Evolutionary conservation across 495 filamentous ascomycete species (phyloP), one percentile per base, ranked within the genome.

Genomic region (Aspergillus ellipticus): DNA sequence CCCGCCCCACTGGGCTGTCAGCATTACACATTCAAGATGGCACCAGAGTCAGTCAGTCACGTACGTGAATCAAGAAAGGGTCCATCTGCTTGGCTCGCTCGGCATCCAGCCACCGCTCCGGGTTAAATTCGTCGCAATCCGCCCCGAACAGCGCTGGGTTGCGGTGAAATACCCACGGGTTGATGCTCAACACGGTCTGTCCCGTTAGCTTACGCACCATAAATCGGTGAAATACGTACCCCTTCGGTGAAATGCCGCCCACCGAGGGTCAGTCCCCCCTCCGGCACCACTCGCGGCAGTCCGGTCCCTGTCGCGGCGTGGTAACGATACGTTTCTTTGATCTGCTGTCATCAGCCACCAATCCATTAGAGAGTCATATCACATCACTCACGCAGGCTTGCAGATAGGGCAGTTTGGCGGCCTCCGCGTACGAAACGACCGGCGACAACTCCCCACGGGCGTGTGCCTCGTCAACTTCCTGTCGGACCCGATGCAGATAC

Each of bases 271-370:
- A 72, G 51, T 2, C 69, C 70, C 16, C 58, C 64, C 16, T 53
- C 29, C 4, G 70, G 72, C 0, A 57, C 67, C 1, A 73, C 63
- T 4, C 72, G 61, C 0, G 70, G 64, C 19, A 76, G 59, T 6
- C 53, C 55, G 13, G 61, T 50, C 10, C 42, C 49, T 6, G 71
- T 65, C 13, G 65, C 65, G 31, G 66, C 43, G 42, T 69, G 63
- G 60, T 62, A 83, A 5, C 79, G 81, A 26, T 78, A 78, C 16
- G 79, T 74, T 57, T 85, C 83, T 60, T 78, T 74, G 56, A 82
- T 74, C 70, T 73, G 16, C 10, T 6, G 28, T 19, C 8, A 4
- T 53, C 16, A 43, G 42, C n/a, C 8, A 4, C 50, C 16, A 43
- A 31, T 41, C n/a, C 3, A 39, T 9, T 13, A n/a, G 6, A 5